phyloP scores from a whole-genome alignment of 2,329 filamentous ascomycete species.

The Lasiodiplodia sp. region DNA sequence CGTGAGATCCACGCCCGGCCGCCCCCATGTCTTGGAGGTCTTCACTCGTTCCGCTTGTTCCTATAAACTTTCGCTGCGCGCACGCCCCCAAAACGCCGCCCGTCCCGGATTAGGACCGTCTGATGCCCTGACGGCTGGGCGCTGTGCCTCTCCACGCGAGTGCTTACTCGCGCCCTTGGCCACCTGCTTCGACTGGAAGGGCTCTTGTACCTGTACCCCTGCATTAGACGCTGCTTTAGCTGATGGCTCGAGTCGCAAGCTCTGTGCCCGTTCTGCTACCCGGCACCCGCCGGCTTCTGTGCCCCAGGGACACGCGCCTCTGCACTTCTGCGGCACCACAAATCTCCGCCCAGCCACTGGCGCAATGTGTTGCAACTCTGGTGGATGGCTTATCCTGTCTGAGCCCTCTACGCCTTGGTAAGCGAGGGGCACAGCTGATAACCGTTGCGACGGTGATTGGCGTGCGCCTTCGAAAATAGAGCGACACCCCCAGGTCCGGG shows the following conservation, averaged over 20 bases:
- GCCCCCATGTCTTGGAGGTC: conserved; percentile 20
- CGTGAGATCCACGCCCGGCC: conserved; percentile 19
- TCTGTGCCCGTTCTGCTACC: background rate
- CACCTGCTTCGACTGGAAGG: conserved; percentile 12
- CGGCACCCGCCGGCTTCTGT: conserved; percentile 1
- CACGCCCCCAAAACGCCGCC: conserved; percentile 22
- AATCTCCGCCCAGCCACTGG: conserved; percentile 26
- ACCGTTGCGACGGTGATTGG: conserved; percentile 26
- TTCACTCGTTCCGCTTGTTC: conserved; percentile 2
- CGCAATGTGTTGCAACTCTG: conserved; percentile 21
- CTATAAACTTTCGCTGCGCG: conserved; percentile 9
- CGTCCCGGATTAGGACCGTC: conserved; percentile 3
- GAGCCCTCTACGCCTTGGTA: conserved; percentile 12
- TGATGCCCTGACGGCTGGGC: conserved; percentile 3
- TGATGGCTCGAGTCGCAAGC: conserved; percentile 19
- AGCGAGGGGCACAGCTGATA: conserved; percentile 30
- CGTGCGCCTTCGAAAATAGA: conserved; percentile 17
- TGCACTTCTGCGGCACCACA: conserved; percentile 20
- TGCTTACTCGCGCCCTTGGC: conserved; percentile 19
- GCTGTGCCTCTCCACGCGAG: conserved; percentile 20
- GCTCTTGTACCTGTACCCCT: conserved; percentile 20
- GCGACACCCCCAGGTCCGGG: conserved; percentile 7
- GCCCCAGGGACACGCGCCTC: conserved; percentile 12
- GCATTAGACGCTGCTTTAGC: conserved; percentile 21
- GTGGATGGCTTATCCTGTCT: conserved; percentile 13